These are phyloP conservation scores for Aspergillus haitiensis DNA, from an alignment of 495 filamentous ascomycete genomes.

Conservation along the genomic window DNA sequence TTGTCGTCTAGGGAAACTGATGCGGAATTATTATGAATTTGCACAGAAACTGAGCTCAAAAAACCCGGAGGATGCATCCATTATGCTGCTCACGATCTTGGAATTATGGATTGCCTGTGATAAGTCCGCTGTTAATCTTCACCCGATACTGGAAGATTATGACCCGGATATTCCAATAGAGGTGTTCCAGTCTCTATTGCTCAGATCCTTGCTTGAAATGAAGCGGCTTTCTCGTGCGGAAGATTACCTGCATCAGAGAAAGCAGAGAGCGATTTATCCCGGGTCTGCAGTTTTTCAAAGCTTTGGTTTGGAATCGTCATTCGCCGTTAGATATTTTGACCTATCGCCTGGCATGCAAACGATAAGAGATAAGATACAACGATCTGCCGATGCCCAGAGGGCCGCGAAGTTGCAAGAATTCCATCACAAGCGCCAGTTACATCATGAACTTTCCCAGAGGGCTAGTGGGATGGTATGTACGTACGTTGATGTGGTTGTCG, in stretches of 20 bases:
- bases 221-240: slow-evolving; percentile 49
- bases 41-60: slow-evolving; percentile 35
- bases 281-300: slow-evolving; percentile 38
- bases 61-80: slow-evolving; percentile 54
- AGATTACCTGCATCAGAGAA: slow-evolving; percentile 42
- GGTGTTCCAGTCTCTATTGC: slow-evolving; percentile 49
- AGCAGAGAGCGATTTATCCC: slow-evolving; percentile 18
- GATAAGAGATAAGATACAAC: slow-evolving; percentile 30
- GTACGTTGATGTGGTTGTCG: slow-evolving; percentile 21
- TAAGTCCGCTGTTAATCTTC: slow-evolving; percentile 40
- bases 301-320: slow-evolving; percentile 33
- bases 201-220: slow-evolving; percentile 52
- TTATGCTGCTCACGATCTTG: slow-evolving; percentile 59
- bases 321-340: slow-evolving; percentile 57
- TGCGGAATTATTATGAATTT: slow-evolving; percentile 33
- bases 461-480: slow-evolving; percentile 30
- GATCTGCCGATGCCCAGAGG: slow-evolving; percentile 45
- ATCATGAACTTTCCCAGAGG: slow-evolving; percentile 32
- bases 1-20: slow-evolving; percentile 26
- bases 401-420: slow-evolving; percentile 48
- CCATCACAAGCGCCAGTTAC: slow-evolving; percentile 28
- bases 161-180: slow-evolving; percentile 44
- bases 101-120: slow-evolving; percentile 67
- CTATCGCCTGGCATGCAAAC: slow-evolving; percentile 38
- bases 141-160: slow-evolving; percentile 52